phyloP scores from a whole-genome alignment of 75 land plant species.

The Picea sitchensis region DNA sequence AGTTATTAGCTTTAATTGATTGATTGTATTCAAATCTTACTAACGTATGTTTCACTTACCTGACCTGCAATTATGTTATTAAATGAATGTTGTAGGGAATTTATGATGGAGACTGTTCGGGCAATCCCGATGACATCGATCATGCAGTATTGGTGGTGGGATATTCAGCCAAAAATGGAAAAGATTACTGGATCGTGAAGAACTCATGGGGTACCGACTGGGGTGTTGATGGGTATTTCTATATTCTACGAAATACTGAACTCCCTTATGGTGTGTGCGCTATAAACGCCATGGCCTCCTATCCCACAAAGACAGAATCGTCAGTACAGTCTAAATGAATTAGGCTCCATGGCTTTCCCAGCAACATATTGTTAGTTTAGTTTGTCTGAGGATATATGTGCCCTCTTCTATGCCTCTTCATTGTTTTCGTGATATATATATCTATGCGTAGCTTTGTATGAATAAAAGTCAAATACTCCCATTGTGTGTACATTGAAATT shows the following conservation, averaged over 20 bases:
- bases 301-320: slow-evolving; percentile 31
- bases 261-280: slow-evolving; percentile 15
- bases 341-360: too few relatives aligned
- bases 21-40: too few relatives aligned
- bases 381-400: too few relatives aligned
- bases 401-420: too few relatives aligned
- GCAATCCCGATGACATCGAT: slow-evolving; percentile 31
- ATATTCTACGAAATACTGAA: slow-evolving; percentile 8
- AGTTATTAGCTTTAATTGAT: too few relatives aligned
- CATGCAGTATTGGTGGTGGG: slow-evolving; percentile 28
- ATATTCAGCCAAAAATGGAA: slow-evolving; percentile 9
- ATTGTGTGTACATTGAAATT: too few relatives aligned
- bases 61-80: background rate
- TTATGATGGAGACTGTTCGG: slow-evolving; percentile 38
- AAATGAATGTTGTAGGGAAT: slow-evolving; percentile 30
- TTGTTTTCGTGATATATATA: too few relatives aligned
- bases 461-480: too few relatives aligned
- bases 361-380: too few relatives aligned
- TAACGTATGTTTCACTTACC: too few relatives aligned
- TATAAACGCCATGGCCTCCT: slow-evolving; percentile 56
- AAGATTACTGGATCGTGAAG: slow-evolving; percentile 31
- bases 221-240: slow-evolving; percentile 22
- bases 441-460: too few relatives aligned
- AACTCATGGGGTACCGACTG: slow-evolving; percentile 31
- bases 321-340: too few relatives aligned